Evolutionary conservation across 1,139 yeast genomes (phyloP).

Genomic region (Candida dubliniensis): DNA sequence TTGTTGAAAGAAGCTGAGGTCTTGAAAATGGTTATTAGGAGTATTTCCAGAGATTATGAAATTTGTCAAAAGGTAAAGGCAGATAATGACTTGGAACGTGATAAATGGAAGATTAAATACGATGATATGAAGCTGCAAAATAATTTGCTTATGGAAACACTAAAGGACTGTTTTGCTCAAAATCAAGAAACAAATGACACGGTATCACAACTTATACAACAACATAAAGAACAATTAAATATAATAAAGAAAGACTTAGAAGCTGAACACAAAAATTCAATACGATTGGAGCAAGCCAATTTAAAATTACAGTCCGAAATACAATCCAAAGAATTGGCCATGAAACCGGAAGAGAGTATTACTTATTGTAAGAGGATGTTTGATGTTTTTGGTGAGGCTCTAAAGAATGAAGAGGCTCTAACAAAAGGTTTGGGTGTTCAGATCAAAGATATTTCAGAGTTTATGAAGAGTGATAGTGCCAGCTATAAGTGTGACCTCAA

Average conservation of each 20-base stretch:
- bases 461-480: not conserved
- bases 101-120: not conserved
- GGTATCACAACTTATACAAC: not conserved
- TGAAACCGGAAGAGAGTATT: not conserved
- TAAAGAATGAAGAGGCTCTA: not conserved
- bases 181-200: not conserved
- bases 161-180: not conserved
- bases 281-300: not conserved
- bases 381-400: not conserved
- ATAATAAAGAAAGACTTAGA: not conserved
- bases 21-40: not conserved
- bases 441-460: not conserved
- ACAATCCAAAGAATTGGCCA: not conserved
- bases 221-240: not conserved
- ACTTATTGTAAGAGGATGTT: not conserved
- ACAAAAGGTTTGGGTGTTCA: not conserved
- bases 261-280: not conserved
- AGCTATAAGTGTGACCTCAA: not conserved
- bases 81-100: not conserved
- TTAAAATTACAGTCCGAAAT: not conserved
- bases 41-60: not conserved
- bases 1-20: not conserved
- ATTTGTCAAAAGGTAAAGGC: not conserved
- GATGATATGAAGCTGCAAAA: not conserved
- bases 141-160: not conserved